Base-by-base conservation (phyloP, 768 basidiomycete genomes). In the Serendipita vermifera region DNA sequence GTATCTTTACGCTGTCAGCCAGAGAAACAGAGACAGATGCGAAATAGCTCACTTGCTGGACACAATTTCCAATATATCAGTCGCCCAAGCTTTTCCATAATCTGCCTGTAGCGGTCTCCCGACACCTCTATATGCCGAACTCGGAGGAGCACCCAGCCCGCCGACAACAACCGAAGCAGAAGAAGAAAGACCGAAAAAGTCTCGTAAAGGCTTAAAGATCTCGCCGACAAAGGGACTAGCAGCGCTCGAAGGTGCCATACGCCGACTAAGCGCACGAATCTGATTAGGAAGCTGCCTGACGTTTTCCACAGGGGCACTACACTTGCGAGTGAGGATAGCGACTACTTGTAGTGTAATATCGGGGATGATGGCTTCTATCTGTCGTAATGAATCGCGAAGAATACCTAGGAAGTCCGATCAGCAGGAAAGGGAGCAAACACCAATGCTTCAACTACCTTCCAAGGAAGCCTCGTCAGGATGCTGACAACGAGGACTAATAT, bases 201-300 rank as follows among this genome's bases (percentile, higher is more conserved):
- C 69, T 61, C 80, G 83, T 33, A 93, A 66, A 0, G 96, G 89
- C 27, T 82, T 83, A 32, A 98, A 72, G 57, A 98, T 83, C 32
- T 79, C 75, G 1, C 79, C 71, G 2, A 97, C 80, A 63, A 94
- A 98, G 66, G 88, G 83, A 64, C 91, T 96, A 22, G 90, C 81
- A 64, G 87, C n/a, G 27, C 20, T 87, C 13, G 75, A 77, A 1
- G 88, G 82, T 59, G 73, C 70, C 3, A 79, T 78, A 65, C 83
- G 82, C 67, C 77, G 80, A 54, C 85, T 78, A 82, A 83, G 83
- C 14, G 87, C 87, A 54, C 93, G 78, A 62, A 93, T 87, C 63
- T 97, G 92, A 0, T 86, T 83, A 1, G 90, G 89, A 64, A 97
- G 87, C 0, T 87, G 85, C 46, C 87, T 78, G 57, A 97, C 87